A percentile compares a stretch with the other conserved stretches of the same genome.
phyloP scores from a whole-genome alignment of 371 early-diverging fungal species.

The Apophysomyces elegans region DNA sequence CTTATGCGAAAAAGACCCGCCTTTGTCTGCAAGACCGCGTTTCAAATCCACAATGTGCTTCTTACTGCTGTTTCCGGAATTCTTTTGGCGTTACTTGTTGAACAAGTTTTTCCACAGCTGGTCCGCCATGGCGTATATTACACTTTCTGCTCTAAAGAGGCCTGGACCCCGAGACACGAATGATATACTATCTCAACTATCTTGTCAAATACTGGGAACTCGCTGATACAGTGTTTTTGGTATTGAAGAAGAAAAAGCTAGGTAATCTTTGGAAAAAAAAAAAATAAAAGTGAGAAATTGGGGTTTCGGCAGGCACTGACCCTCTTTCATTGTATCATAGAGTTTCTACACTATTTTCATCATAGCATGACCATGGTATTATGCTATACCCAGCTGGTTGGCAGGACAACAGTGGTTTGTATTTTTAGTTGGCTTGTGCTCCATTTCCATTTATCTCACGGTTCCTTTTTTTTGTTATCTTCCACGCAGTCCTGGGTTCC shows the following conservation, averaged over 20 bases:
- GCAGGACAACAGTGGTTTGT: slow-evolving; percentile 76
- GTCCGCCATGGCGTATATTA: slow-evolving; percentile 67
- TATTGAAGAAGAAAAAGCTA: slow-evolving; percentile 38
- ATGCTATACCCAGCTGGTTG: slow-evolving; percentile 64
- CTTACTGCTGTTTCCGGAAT: slow-evolving; percentile 68
- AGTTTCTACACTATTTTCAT: slow-evolving; percentile 87
- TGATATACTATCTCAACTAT: slow-evolving; percentile 85
- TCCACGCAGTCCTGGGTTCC: slow-evolving; percentile 62
- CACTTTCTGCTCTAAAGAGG: slow-evolving; percentile 65
- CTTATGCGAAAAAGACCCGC: slow-evolving; percentile 60
- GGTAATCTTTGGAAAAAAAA: slow-evolving; percentile 20
- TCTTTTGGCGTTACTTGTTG: slow-evolving; percentile 66
- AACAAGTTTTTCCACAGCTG: slow-evolving; percentile 70
- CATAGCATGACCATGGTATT: slow-evolving; percentile 81
- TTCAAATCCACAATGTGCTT: slow-evolving; percentile 77
- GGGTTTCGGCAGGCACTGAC: not conserved
- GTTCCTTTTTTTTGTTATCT: not conserved
- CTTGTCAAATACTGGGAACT: slow-evolving; percentile 87
- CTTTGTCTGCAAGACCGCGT: slow-evolving; percentile 62
- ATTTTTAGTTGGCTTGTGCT: slow-evolving; percentile 19
- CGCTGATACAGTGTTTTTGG: slow-evolving; percentile 38
- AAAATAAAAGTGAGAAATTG: not conserved
- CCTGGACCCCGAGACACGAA: slow-evolving; percentile 74
- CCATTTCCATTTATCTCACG: slow-evolving; percentile 28
- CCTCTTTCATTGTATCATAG: slow-evolving; percentile 21